These are phyloP conservation scores for Candida verbasci DNA, from an alignment of 805 yeast species.

Conservation along the genomic window DNA sequence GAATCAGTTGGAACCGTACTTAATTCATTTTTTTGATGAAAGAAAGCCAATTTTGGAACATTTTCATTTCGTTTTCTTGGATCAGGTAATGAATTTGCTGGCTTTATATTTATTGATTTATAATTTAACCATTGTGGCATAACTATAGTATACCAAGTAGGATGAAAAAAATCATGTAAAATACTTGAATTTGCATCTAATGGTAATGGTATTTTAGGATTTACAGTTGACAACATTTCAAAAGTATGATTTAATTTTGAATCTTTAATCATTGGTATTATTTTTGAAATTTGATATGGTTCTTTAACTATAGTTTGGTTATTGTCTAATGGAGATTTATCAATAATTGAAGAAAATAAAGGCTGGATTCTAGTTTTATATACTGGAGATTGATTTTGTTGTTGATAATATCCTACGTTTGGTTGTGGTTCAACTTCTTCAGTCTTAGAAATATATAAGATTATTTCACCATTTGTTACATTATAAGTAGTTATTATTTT, in stretches of 20 bases:
- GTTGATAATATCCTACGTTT: slow-evolving; percentile 1
- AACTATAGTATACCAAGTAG: slow-evolving; percentile 41
- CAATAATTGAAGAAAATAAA: slow-evolving; percentile 68
- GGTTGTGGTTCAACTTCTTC: slow-evolving; percentile 25
- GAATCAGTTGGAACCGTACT: slow-evolving; percentile 5
- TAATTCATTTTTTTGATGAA: slow-evolving; percentile 10
- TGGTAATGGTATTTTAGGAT: slow-evolving; percentile 28
- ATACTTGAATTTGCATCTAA: slow-evolving; percentile 30
- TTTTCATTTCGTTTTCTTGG: slow-evolving; percentile 11
- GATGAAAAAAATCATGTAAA: slow-evolving; percentile 39
- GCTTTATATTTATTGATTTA: slow-evolving; percentile 17
- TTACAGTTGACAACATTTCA: slow-evolving; percentile 26
- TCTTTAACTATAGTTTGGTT: slow-evolving; percentile 66
- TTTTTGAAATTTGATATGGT: slow-evolving; percentile 61
- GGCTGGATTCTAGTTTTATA: slow-evolving; percentile 62
- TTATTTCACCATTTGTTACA: slow-evolving; percentile 58
- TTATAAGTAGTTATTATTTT: slow-evolving; percentile 52
- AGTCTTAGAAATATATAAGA: slow-evolving; percentile 27
- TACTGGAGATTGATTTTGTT: slow-evolving; percentile 12
- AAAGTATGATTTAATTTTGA: slow-evolving; percentile 20
- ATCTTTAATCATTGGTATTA: slow-evolving; percentile 47
- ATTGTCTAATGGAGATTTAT: slow-evolving; percentile 70
- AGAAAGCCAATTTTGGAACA: slow-evolving; percentile 10
- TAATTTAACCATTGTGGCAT: slow-evolving; percentile 41
- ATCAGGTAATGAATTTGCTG: slow-evolving; percentile 10